Conservation (phyloP, 2,329 filamentous ascomycete genomes). For the Penicillium sclerotiorum region DNA sequence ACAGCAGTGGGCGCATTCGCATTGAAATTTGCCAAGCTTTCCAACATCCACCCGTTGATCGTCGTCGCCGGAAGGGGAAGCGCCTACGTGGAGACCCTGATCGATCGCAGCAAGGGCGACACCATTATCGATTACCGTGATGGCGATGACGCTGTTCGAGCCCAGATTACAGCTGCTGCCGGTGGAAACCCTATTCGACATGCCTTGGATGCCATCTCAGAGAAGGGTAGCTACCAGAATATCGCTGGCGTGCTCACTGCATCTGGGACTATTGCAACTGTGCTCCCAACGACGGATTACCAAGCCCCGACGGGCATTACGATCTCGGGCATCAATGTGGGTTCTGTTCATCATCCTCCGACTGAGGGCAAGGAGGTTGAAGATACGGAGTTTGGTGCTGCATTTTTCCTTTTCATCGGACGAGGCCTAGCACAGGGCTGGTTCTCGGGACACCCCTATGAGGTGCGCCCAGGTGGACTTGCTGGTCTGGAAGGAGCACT, state of each 20-base stretch:
- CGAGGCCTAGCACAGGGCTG: slow-evolving; percentile 53
- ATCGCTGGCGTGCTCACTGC: slow-evolving; percentile 49
- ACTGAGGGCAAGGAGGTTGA: slow-evolving; percentile 26
- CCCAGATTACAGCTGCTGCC: slow-evolving; percentile 38
- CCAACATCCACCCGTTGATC: slow-evolving; percentile 65
- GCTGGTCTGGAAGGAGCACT: slow-evolving; percentile 57
- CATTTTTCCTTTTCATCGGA: slow-evolving; percentile 49
- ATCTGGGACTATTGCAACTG: slow-evolving; percentile 42
- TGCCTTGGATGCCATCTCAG: slow-evolving; percentile 61
- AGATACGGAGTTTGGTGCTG: slow-evolving; percentile 49
- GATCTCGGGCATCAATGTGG: slow-evolving; percentile 41
- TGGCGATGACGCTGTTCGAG: slow-evolving; percentile 57
- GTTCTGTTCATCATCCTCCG: slow-evolving; percentile 25
- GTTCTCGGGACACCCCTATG: slow-evolving; percentile 54
- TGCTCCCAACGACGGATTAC: slow-evolving; percentile 48
- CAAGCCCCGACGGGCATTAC: slow-evolving; percentile 45
- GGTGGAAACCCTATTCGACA: slow-evolving; percentile 48
- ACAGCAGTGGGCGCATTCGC: slow-evolving; percentile 62
- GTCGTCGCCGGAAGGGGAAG: slow-evolving; percentile 59
- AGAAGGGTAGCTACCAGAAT: slow-evolving; percentile 53
- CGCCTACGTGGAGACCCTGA: slow-evolving; percentile 54
- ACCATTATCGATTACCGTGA: slow-evolving; percentile 62
- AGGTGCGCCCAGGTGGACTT: slow-evolving; percentile 57
- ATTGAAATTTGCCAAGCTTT: slow-evolving; percentile 57
- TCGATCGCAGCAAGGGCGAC: slow-evolving; percentile 59